phyloP scores from a whole-genome alignment of 306 rosid genomes.

The Fragaria iinumae region DNA sequence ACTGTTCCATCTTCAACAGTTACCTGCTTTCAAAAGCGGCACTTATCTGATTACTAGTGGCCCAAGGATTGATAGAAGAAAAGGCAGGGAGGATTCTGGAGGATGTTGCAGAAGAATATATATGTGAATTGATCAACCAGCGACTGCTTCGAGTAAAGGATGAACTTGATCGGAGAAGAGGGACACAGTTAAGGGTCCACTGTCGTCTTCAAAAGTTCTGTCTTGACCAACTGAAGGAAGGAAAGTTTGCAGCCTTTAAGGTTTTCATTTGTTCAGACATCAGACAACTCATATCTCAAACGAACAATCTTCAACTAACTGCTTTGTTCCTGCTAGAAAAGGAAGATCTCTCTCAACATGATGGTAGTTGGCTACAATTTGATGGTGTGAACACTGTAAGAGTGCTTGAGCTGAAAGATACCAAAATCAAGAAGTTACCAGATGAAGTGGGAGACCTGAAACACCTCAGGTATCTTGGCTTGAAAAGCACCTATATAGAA shows the following conservation, averaged over 20 bases:
- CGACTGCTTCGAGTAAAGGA: slow-evolving; percentile 17
- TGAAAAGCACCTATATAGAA: slow-evolving; percentile 16
- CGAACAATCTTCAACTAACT: slow-evolving; percentile 11
- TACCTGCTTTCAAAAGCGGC: slow-evolving; percentile 21
- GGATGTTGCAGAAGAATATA: slow-evolving; percentile 23
- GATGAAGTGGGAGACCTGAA: slow-evolving; percentile 21
- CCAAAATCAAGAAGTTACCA: slow-evolving; percentile 20
- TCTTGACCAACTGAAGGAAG: slow-evolving; percentile 18
- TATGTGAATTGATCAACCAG: slow-evolving; percentile 23
- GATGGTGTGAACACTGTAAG: slow-evolving; percentile 10
- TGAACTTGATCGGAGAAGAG: neutral
- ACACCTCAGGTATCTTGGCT: slow-evolving; percentile 23
- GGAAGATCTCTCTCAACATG: slow-evolving; percentile 5
- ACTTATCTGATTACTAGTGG: slow-evolving; percentile 28
- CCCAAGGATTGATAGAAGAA: slow-evolving; percentile 23
- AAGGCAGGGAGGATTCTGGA: slow-evolving; percentile 18
- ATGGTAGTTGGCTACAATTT: slow-evolving; percentile 7
- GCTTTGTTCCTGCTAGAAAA: slow-evolving; percentile 22
- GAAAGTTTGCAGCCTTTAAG: neutral
- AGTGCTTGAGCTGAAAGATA: slow-evolving; percentile 23
- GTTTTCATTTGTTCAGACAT: slow-evolving; percentile 15
- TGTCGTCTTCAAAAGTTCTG: slow-evolving; percentile 8
- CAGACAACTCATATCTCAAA: neutral
- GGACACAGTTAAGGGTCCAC: slow-evolving; percentile 18
- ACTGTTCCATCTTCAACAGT: slow-evolving; percentile 26